Percentiles rank a stretch among this genome's conserved stretches.
Conservation (phyloP, 495 filamentous ascomycete genomes). For the Penicillium subrubescens region DNA sequence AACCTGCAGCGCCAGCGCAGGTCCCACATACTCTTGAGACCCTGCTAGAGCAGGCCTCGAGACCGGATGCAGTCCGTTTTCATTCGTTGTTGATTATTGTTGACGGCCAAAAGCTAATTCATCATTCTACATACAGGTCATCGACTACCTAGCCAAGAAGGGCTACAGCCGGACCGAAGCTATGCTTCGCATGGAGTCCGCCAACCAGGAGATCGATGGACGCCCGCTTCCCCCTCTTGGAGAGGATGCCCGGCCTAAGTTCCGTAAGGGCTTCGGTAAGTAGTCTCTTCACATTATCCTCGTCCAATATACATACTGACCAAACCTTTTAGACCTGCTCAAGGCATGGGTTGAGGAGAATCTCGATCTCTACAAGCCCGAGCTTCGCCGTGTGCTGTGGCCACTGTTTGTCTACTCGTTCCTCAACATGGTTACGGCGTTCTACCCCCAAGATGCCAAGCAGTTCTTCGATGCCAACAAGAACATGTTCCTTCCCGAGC, state of each 20-base stretch:
- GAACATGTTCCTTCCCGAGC: conserved; percentile 68
- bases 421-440: conserved; percentile 75
- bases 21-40: neutral
- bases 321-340: conserved; percentile 58
- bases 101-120: neutral
- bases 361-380: conserved; percentile 95
- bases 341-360: conserved; percentile 84
- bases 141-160: conserved; percentile 95
- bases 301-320: neutral
- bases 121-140: conserved; percentile 60
- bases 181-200: conserved; percentile 89
- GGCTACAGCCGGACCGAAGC: conserved; percentile 92
- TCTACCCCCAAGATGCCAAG: conserved; percentile 68
- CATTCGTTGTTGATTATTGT: neutral
- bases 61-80: conserved; percentile 6
- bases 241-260: conserved; percentile 74
- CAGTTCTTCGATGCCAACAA: conserved; percentile 69
- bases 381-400: conserved; percentile 83
- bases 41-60: neutral
- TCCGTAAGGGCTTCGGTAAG: conserved; percentile 69
- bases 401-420: conserved; percentile 94
- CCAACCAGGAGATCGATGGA: conserved; percentile 74
- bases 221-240: conserved; percentile 64
- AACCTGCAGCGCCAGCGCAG: neutral
- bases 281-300: neutral